phyloP scores from a whole-genome alignment of 139 green algal genomes.

The Spirogloea muscicola region DNA sequence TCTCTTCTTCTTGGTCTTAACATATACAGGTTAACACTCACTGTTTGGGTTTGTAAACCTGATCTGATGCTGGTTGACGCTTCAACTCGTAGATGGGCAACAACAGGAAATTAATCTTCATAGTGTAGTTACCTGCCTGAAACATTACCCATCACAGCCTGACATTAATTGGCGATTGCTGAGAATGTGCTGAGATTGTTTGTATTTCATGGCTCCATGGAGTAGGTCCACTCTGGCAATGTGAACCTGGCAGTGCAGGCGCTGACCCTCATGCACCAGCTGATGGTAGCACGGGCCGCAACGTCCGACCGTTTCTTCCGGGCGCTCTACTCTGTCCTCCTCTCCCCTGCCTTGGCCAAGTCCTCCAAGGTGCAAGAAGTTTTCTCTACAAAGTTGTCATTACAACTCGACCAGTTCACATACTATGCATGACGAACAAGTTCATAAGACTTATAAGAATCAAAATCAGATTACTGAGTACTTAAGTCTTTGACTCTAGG shows the following conservation, averaged over 20 bases:
- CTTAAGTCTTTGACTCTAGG: too few species aligned
- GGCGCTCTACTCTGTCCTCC: slow-evolving; percentile 79
- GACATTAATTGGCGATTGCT: neutral
- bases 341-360: slow-evolving; percentile 45
- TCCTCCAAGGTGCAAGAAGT: slow-evolving; percentile 41
- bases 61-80: neutral
- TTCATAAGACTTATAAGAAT: too few species aligned
- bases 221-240: slow-evolving; percentile 73
- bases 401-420: too few species aligned
- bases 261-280: slow-evolving; percentile 85
- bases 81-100: neutral
- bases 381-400: too few species aligned
- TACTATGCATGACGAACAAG: too few species aligned
- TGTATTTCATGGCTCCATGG: neutral
- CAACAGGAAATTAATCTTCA: neutral
- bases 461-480: too few species aligned
- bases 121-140: too few species aligned
- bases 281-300: slow-evolving; percentile 60
- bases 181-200: too few species aligned
- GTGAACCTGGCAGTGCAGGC: slow-evolving; percentile 81
- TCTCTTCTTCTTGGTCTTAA: neutral
- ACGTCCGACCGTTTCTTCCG: slow-evolving; percentile 84
- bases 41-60: neutral
- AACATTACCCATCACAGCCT: neutral
- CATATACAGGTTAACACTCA: neutral